Conservation (phyloP, 2,329 filamentous ascomycete genomes). For the Pseudogymnoascus sp. region DNA sequence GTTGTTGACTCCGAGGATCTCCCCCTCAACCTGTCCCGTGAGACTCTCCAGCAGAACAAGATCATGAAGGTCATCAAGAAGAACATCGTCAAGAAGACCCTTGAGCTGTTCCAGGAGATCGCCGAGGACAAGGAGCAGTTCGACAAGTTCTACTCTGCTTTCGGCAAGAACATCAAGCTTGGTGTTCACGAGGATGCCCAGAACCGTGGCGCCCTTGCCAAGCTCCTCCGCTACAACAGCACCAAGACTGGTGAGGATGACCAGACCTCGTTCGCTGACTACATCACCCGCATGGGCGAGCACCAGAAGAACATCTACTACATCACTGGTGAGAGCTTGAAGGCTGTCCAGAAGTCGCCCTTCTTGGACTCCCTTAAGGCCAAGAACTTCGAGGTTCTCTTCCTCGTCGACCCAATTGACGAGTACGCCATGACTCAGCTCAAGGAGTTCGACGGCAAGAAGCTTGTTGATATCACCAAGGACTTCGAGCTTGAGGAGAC, state of each 20-base stretch:
- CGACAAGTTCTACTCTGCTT: conserved; percentile 99
- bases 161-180: conserved; percentile 99
- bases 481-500: conserved; percentile 99
- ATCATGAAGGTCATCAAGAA: conserved; percentile 99
- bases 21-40: conserved; percentile 97
- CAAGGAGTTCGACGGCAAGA: conserved; percentile 99
- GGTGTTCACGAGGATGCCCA: conserved; percentile 99
- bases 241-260: conserved; percentile 96
- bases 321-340: conserved; percentile 99
- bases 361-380: conserved; percentile 98
- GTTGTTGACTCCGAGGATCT: conserved; percentile 99
- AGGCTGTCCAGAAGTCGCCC: conserved; percentile 94
- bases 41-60: conserved; percentile 99
- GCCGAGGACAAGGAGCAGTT: conserved; percentile 99
- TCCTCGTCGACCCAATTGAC: conserved; percentile 98
- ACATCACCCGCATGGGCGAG: conserved; percentile 98
- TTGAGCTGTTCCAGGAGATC: conserved; percentile 98
- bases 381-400: conserved; percentile 99
- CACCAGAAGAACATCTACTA: conserved; percentile 99
- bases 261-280: conserved; percentile 88
- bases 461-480: conserved; percentile 99
- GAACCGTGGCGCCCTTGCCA: conserved; percentile 87
- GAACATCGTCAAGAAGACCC: conserved; percentile 99
- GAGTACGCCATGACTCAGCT: conserved; percentile 99
- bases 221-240: conserved; percentile 97